Evolutionary conservation across 306 rosid genomes (phyloP), one percentile per base, ranked within the genome.

Genomic region (Comarum palustre): DNA sequence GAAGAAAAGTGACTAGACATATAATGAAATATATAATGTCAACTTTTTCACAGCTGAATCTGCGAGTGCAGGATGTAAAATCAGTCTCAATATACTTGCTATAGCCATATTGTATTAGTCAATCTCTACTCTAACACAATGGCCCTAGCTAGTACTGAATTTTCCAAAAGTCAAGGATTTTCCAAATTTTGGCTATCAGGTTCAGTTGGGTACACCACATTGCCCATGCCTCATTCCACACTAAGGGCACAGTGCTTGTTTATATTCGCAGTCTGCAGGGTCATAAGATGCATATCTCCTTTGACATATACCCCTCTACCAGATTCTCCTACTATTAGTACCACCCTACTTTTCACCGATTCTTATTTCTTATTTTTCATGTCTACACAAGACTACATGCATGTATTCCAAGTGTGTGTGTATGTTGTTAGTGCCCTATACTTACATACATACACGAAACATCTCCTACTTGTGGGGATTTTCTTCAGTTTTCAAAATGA

Each of bases 81-180:
- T 17, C 27, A 77, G 73, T 25, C 54, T 67, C 14, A 55, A 71
- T 62, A 31, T 61, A 32, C 24, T 17, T 32, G 10, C 9, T 60
- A 36, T 36, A 39, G 10, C 11, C 42, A 32, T 61, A 82, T 89
- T 89, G 90, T 2, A 55, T 11, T 83, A 86, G 88, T 89, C 94
- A 89, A 84, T 63, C 69, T 72, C 74, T 46, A 72, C 77, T 83
- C 72, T 42, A 83, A 77, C 59, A 72, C 72, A 68, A 71, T 75
- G 86, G 57, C 11, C 86, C 66, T 45, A 25, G 52, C 55, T 20
- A 31, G 61, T 47, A 48, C 61, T 48, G 60, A 52, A 66, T 46
- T 50, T 51, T 68, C 75, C 80, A 38, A 76, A 76, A 71, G 69
- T 45, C 52, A 25, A 76, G 75, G 57, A 67, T 27, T 59, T 38